A percentile compares a stretch with the other conserved stretches of the same genome.
Evolutionary conservation across 169 alveolate species (phyloP).

Genomic region (Perkinsus chesapeaki): DNA sequence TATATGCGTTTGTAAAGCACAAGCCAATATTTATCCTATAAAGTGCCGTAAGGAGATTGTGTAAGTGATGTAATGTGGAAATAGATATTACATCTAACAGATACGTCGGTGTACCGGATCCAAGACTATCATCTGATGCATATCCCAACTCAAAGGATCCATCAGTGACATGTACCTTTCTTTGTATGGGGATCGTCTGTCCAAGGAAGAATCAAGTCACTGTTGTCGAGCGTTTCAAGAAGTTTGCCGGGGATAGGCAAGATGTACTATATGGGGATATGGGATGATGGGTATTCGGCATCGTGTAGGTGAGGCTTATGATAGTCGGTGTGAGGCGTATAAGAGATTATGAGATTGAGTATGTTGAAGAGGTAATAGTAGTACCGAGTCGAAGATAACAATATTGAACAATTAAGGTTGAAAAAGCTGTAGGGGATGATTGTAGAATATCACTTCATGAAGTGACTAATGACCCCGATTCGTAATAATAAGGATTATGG

Average conservation of each 20-base stretch:
- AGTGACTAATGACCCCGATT: not conserved
- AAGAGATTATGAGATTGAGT: conserved; percentile 3
- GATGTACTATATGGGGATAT: not conserved
- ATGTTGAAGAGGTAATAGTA: not conserved
- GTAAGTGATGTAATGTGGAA: not conserved
- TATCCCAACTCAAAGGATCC: not conserved
- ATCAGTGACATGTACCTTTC: not conserved
- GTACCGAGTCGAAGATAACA: not conserved
- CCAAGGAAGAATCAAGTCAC: conserved; percentile 3
- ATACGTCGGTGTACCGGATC: not conserved
- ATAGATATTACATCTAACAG: not conserved
- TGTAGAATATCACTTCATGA: not conserved
- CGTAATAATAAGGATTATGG: not conserved
- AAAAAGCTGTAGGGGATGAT: not conserved
- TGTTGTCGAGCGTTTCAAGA: not conserved
- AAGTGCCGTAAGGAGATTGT: not conserved
- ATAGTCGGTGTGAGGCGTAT: conserved; percentile 2
- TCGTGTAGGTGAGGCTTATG: not conserved
- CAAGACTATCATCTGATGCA: not conserved
- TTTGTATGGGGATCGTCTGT: conserved; percentile 12
- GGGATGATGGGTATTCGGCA: not conserved
- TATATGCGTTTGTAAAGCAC: not conserved
- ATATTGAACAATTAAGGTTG: not conserved
- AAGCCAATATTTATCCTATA: not conserved
- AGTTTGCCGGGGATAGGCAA: not conserved